Evolutionary conservation across 75 land plant genomes (phyloP), one percentile per base, ranked within the genome.

Genomic region (Sequoiadendron giganteum): DNA sequence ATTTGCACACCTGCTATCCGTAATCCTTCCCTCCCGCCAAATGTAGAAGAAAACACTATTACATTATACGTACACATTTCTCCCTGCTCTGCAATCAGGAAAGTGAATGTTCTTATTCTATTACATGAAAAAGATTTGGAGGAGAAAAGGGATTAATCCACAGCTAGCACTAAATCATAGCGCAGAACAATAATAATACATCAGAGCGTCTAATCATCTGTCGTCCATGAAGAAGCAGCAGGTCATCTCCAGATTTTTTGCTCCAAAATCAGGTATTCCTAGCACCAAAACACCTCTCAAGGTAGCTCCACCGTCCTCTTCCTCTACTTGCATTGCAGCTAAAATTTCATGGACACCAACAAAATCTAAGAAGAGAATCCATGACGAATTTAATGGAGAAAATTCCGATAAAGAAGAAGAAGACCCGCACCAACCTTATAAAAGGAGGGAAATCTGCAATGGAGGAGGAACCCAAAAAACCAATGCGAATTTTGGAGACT

Each of bases 181-280:
- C 1, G 70, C n/a, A 25, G 70, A 65, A 25, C n/a, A 65, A 25
- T 25, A 65, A 1, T 7, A 25, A 65, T 28, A 5, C 30, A 5
- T 28, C 8, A 28, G 70, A 65, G 70, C 1, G 55, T 5, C 8
- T 25, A 25, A 25, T 58, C 65, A 19, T 58, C 21, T 58, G 25
- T 58, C 65, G 3, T 43, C 73, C 77, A 93, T 94, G 95, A 92
- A 95, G 87, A 94, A 93, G 88, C 99, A 97, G 84, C 95, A 94
- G 83, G 91, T 93, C 43, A 93, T 97, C 79, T 97, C 99, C 87
- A 95, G 97, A 84, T 97, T 97, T 95, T 97, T 97, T 88, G 79
- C 99, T 55, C 95, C 97, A 75, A 94, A 94, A 90, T 78, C 96
- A 77, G 85, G 82, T 25, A 19, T 89, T 42, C 25, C 86, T 76